Conservation (phyloP, 495 filamentous ascomycete species). For the Apodospora peruviana region DNA sequence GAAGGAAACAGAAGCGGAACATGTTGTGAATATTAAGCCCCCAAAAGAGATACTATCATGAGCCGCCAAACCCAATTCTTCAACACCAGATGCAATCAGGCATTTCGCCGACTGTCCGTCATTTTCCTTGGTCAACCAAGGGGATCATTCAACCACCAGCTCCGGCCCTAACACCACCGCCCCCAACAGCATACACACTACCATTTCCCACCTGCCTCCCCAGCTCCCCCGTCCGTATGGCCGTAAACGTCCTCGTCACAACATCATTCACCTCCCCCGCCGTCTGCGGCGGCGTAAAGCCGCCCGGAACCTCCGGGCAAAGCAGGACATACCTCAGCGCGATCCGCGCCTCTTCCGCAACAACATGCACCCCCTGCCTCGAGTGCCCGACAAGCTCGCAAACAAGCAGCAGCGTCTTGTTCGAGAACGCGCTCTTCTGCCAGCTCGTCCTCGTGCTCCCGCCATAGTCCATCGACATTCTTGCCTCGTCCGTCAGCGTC, state of each 20-base stretch:
- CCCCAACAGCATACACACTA: no score
- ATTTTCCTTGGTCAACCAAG: no score
- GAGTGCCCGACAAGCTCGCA: constrained; percentile 7
- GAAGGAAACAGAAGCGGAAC: no score
- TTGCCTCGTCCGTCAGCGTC: constrained; percentile 2
- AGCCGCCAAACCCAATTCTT: no score
- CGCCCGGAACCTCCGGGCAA: constrained; percentile 1
- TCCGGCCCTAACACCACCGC: no score
- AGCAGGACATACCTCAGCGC: constrained; percentile 10
- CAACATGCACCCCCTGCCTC: background rate
- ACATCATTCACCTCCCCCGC: constrained; percentile 4
- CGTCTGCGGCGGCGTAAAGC: constrained; percentile 4
- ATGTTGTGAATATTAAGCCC: no score
- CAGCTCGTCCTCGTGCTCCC: background rate
- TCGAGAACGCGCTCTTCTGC: background rate
- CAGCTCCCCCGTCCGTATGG: constrained; percentile 3
- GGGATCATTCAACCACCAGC: no score
- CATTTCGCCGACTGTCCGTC: no score
- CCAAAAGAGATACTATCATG: no score
- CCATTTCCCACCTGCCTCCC: no score
- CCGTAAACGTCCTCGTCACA: background rate
- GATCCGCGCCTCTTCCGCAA: background rate
- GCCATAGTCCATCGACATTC: background rate
- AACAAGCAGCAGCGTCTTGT: constrained; percentile 5
- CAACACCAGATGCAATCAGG: no score